Conservation (phyloP, 225 moss, liverwort and hornwort species). For the Pseudoscleropodium purum region DNA sequence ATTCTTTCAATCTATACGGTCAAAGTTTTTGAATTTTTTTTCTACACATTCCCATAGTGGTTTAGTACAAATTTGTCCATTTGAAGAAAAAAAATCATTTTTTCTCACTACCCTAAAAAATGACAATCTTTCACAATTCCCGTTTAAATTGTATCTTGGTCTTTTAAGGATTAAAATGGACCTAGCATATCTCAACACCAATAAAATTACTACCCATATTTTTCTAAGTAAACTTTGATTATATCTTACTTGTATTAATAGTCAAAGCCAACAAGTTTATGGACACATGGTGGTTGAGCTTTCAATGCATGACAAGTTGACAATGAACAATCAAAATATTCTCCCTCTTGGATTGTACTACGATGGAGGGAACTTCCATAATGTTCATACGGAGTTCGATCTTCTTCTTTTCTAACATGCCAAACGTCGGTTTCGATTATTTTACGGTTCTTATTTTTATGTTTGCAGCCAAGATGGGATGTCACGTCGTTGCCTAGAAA, state of each 20-base stretch:
- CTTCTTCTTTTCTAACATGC: not conserved
- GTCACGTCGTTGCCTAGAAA: not conserved
- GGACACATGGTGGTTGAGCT: not conserved
- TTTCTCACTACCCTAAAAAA: too few relatives aligned
- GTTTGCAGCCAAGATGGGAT: not conserved
- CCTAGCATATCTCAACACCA: not conserved
- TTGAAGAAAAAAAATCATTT: not conserved
- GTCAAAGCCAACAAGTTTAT: not conserved
- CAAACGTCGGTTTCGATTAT: not conserved
- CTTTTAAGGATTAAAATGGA: not conserved
- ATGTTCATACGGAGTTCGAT: not conserved
- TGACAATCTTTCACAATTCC: not conserved
- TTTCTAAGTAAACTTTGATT: not conserved
- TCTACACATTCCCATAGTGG: not conserved
- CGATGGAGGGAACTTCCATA: not conserved
- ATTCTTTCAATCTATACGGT: rapidly evolving
- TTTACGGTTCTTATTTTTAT: not conserved
- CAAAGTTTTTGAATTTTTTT: not conserved
- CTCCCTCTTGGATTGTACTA: too few relatives aligned
- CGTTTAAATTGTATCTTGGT: rapidly evolving
- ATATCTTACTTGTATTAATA: too few relatives aligned
- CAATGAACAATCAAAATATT: not conserved
- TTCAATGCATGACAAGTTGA: not conserved
- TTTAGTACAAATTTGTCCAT: not conserved
- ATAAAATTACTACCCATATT: not conserved